Conservation (phyloP, 192 early-diverging fungal genomes). For the Podila minutissima region DNA sequence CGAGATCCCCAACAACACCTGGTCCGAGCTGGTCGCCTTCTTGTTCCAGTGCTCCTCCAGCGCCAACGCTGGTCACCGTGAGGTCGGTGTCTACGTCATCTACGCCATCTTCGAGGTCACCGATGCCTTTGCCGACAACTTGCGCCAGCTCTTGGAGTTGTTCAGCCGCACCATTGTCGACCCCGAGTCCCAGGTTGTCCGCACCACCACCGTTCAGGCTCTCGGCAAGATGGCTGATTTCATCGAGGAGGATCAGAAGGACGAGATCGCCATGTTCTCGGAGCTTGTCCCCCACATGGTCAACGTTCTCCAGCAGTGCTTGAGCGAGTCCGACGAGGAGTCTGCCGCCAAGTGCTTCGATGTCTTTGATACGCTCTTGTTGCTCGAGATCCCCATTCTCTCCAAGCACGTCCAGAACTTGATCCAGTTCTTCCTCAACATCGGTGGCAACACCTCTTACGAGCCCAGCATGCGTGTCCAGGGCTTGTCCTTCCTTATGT, state of each 20-base stretch:
- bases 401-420: constrained; percentile 83
- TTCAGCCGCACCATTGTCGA: constrained; percentile 82
- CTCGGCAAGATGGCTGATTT: constrained; percentile 86
- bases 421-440: constrained; percentile 81
- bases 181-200: constrained; percentile 83
- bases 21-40: constrained; percentile 82
- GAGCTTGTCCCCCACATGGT: constrained; percentile 89
- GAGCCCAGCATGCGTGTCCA: constrained; percentile 79
- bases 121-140: constrained; percentile 70
- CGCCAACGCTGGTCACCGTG: constrained; percentile 75
- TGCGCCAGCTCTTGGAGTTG: constrained; percentile 77
- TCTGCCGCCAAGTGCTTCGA: constrained; percentile 84
- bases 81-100: constrained; percentile 88
- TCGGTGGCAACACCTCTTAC: constrained; percentile 75
- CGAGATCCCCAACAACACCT: constrained; percentile 81
- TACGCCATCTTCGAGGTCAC: constrained; percentile 89
- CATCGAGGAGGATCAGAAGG: constrained; percentile 75
- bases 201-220: constrained; percentile 82
- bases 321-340: constrained; percentile 80
- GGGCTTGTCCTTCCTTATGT: constrained; percentile 86
- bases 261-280: constrained; percentile 78
- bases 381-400: constrained; percentile 84
- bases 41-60: constrained; percentile 86
- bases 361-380: constrained; percentile 85
- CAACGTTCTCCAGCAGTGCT: constrained; percentile 81